Percentiles rank a stretch among this genome's conserved stretches.
phyloP scores from a whole-genome alignment of 768 basidiomycete species.

The Postia placenta region DNA sequence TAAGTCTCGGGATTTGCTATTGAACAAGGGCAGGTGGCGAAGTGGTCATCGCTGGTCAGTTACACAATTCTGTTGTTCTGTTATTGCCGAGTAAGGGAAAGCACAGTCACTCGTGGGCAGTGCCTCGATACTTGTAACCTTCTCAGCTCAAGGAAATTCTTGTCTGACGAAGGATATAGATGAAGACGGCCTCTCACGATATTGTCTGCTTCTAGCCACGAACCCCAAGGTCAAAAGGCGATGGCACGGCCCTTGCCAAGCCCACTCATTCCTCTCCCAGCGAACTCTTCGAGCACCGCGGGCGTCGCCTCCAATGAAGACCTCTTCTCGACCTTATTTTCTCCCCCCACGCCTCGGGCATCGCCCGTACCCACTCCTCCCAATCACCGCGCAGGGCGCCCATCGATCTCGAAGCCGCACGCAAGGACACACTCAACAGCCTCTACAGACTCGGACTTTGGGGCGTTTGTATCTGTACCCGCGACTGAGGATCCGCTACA shows the following conservation, averaged over 20 bases:
- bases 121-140: too few species aligned
- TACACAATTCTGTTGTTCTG: too few species aligned
- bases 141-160: too few species aligned
- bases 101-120: too few species aligned
- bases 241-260: neutral
- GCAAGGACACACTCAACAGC: constrained; percentile 11
- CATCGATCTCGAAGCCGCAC: constrained; percentile 6
- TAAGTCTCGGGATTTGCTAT: too few species aligned
- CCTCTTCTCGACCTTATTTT: constrained; percentile 28
- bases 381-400: constrained; percentile 3
- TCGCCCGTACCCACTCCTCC: constrained; percentile 17
- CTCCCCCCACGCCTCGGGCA: constrained; percentile 27
- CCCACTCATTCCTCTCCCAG: constrained; percentile 23
- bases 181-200: too few species aligned
- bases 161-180: too few species aligned
- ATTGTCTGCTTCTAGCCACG: too few species aligned
- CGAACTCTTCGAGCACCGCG: neutral
- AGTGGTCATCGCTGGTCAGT: too few species aligned
- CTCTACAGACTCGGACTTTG: constrained; percentile 46
- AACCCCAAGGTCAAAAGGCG: too few species aligned
- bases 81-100: too few species aligned
- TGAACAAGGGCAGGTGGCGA: too few species aligned
- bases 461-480: constrained; percentile 54
- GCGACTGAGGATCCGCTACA: constrained; percentile 46
- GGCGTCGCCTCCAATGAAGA: constrained; percentile 21